Conservation (phyloP, 2,329 filamentous ascomycete genomes). For the Trichoderma sp. region DNA sequence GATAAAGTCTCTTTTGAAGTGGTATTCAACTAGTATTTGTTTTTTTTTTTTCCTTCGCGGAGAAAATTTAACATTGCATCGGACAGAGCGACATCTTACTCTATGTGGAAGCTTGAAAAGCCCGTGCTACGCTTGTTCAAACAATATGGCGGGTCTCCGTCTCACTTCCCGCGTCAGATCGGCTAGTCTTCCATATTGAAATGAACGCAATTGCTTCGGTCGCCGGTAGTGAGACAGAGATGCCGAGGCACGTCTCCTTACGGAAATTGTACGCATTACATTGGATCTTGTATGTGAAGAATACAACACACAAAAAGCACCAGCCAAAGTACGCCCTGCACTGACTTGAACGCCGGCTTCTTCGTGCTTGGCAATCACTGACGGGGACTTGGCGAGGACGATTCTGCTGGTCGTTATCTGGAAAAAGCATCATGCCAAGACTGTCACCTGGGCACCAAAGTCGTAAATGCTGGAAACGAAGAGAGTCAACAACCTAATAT, state of each 20-base stretch:
- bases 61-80: not conserved
- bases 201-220: not conserved
- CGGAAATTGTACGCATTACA: not conserved
- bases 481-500: not conserved
- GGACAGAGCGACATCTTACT: constrained; percentile 4
- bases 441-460: not conserved
- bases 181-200: not conserved
- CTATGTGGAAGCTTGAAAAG: not conserved
- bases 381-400: no score
- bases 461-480: not conserved
- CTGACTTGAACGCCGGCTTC: not conserved
- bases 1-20: not conserved
- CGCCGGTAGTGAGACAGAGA: not conserved
- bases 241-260: constrained; percentile 9
- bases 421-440: not conserved
- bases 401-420: not conserved
- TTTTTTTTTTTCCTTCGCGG: not conserved
- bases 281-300: not conserved
- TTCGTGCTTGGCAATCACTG: not conserved
- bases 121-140: not conserved
- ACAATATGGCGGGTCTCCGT: not conserved
- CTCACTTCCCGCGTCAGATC: not conserved
- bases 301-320: not conserved
- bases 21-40: not conserved
- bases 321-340: not conserved